phyloP scores from a whole-genome alignment of 495 filamentous ascomycete genomes.

The Penicillium cinerascens region DNA sequence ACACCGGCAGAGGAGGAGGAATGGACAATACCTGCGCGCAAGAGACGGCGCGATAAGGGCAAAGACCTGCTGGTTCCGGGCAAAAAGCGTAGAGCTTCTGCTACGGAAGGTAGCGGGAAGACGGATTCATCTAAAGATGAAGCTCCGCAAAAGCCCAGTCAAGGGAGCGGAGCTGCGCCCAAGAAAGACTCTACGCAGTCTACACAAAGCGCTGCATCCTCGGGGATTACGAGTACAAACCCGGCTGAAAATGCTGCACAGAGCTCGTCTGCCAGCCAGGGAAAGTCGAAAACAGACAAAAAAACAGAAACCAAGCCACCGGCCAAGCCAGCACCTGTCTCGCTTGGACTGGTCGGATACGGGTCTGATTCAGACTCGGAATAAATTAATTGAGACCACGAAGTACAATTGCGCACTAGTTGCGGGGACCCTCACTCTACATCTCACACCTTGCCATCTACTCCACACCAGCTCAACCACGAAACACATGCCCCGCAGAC shows the following conservation, averaged over 20 bases:
- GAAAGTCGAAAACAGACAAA: no score
- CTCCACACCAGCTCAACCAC: background rate
- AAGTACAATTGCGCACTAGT: background rate
- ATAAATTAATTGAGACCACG: constrained; percentile 8
- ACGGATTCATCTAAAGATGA: constrained; percentile 9
- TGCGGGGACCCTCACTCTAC: background rate
- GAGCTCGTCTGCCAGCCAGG: background rate
- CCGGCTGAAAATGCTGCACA: background rate
- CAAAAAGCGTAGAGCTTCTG: constrained; percentile 54
- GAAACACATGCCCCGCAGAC: background rate
- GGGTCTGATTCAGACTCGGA: constrained; percentile 43
- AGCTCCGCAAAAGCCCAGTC: constrained; percentile 6
- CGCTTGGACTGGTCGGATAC: constrained; percentile 32
- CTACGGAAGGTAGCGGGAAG: constrained; percentile 3
- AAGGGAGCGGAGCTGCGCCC: background rate
- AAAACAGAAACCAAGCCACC: constrained; percentile 2
- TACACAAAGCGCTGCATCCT: background rate
- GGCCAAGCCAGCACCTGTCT: constrained; percentile 12
- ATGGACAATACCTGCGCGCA: constrained; percentile 54
- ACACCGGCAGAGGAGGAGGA: constrained; percentile 43
- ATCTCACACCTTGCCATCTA: no score
- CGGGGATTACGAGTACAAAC: background rate
- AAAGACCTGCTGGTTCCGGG: constrained; percentile 53
- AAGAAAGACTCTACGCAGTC: background rate
- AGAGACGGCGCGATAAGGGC: constrained; percentile 56